Evolutionary conservation across 768 basidiomycete species (phyloP).

Genomic region (Termitomyces sp.): DNA sequence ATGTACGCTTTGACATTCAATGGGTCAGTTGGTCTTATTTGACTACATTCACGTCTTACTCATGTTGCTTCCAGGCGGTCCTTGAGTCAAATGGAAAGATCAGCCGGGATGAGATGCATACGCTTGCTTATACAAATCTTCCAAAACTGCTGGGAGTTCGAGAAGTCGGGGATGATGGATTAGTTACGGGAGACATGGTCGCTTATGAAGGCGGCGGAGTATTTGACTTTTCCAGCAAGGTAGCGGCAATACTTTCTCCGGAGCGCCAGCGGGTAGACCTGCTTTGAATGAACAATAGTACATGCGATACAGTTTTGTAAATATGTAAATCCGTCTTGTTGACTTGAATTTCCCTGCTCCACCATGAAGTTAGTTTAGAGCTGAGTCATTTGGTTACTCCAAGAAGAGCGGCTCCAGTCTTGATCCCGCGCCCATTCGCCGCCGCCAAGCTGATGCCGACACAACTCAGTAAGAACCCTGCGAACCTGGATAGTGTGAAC

Average conservation of each 20-base stretch:
- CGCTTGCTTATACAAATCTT: slow-evolving; percentile 43
- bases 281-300: slow-evolving; percentile 24
- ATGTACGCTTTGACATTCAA: slow-evolving; percentile 71
- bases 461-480: slow-evolving; percentile 81
- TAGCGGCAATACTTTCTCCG: slow-evolving; percentile 53
- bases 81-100: slow-evolving; percentile 46
- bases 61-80: slow-evolving; percentile 30
- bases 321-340: slow-evolving; percentile 18
- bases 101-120: slow-evolving; percentile 35
- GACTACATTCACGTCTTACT: neutral
- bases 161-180: slow-evolving; percentile 32
- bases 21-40: slow-evolving; percentile 60
- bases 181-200: slow-evolving; percentile 49
- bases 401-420: slow-evolving; percentile 59
- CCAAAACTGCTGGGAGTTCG: slow-evolving; percentile 36
- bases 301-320: slow-evolving; percentile 2
- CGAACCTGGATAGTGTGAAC: slow-evolving; percentile 47
- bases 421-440: slow-evolving; percentile 66
- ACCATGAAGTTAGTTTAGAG: neutral
- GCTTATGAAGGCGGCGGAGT: slow-evolving; percentile 56
- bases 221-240: slow-evolving; percentile 53
- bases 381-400: slow-evolving; percentile 44
- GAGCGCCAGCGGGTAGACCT: slow-evolving; percentile 50
- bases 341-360: slow-evolving; percentile 3
- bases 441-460: slow-evolving; percentile 75